Evolutionary conservation across 1,139 yeast species (phyloP).

Genomic region (Hyphopichia khmerensis): DNA sequence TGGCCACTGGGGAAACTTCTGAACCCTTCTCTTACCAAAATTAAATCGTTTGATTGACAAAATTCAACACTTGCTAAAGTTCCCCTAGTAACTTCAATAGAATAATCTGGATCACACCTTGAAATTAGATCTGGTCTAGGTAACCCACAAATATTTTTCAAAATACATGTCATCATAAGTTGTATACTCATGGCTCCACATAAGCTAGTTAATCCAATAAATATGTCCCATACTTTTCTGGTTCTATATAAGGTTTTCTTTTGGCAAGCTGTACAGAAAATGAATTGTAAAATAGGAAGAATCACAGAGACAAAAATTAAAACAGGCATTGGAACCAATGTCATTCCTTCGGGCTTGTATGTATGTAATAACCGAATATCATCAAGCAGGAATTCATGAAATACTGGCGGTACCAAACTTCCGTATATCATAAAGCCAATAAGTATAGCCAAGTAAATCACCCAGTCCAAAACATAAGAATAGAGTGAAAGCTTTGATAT

Average conservation of each 20-base stretch:
- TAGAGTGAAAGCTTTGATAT: conserved; percentile 23
- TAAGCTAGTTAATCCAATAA: conserved; percentile 34
- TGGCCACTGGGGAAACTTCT: conserved; percentile 56
- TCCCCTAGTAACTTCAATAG: conserved; percentile 13
- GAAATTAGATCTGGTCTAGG: conserved; percentile 50
- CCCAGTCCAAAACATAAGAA: conserved; percentile 40
- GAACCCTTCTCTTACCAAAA: conserved; percentile 44
- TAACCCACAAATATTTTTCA: conserved; percentile 45
- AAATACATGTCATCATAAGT: conserved; percentile 36
- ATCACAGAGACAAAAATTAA: conserved; percentile 28
- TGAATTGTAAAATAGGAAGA: conserved; percentile 32
- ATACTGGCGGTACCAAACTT: conserved; percentile 31
- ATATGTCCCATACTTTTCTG: conserved; percentile 44
- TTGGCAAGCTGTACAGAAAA: conserved; percentile 19
- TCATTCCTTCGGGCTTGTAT: conserved; percentile 31
- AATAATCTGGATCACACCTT: conserved; percentile 36
- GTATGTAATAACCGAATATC: conserved; percentile 32
- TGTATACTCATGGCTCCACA: conserved; percentile 43
- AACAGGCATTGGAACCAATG: conserved; percentile 26
- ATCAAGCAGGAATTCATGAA: conserved; percentile 38
- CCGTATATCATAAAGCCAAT: conserved; percentile 32
- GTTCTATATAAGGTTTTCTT: conserved; percentile 12
- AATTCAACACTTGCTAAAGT: conserved; percentile 30
- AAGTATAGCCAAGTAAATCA: conserved; percentile 22
- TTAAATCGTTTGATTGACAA: conserved; percentile 29